Percentiles rank a stretch among this genome's conserved stretches.
Conservation (phyloP, 2,329 filamentous ascomycete species). For the Dothideomycetes sp. region DNA sequence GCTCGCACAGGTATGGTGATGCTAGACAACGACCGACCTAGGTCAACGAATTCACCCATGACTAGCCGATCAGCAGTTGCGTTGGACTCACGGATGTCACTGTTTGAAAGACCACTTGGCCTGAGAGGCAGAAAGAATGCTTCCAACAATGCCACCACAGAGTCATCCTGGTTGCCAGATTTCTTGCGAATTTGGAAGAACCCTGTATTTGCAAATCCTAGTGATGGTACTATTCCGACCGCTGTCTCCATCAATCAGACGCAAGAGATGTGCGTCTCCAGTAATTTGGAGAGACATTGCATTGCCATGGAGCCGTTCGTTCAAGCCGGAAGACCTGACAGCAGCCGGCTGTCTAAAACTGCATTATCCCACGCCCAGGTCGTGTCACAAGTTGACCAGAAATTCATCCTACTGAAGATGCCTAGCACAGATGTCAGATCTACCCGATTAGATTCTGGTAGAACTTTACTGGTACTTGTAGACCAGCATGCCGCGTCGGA, state of each 20-base stretch:
- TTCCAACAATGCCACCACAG: neutral
- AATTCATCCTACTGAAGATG: constrained; percentile 72
- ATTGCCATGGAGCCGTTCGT: constrained; percentile 13
- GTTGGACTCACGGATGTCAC: constrained; percentile 19
- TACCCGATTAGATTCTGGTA: neutral
- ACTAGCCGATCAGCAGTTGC: constrained; percentile 17
- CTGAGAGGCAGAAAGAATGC: constrained; percentile 20
- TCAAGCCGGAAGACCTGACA: constrained; percentile 13
- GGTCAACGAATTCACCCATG: too few species aligned
- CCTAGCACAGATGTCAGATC: constrained; percentile 8
- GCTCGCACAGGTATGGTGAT: constrained; percentile 43
- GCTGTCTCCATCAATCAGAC: too few species aligned
- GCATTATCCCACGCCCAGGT: constrained; percentile 54
- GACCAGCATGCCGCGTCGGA: constrained; percentile 97
- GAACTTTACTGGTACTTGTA: constrained; percentile 54
- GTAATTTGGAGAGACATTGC: neutral
- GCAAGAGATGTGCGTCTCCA: neutral
- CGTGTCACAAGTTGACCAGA: constrained; percentile 76
- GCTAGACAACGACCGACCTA: constrained; percentile 5
- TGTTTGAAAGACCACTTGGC: constrained; percentile 26
- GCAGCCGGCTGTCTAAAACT: constrained; percentile 48
- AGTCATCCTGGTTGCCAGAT: constrained; percentile 46
- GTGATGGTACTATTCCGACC: constrained; percentile 22
- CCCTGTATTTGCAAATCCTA: constrained; percentile 56
- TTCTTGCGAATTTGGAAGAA: constrained; percentile 63